phyloP scores from a whole-genome alignment of 805 yeast genomes.

The Komagataella pastoris region DNA sequence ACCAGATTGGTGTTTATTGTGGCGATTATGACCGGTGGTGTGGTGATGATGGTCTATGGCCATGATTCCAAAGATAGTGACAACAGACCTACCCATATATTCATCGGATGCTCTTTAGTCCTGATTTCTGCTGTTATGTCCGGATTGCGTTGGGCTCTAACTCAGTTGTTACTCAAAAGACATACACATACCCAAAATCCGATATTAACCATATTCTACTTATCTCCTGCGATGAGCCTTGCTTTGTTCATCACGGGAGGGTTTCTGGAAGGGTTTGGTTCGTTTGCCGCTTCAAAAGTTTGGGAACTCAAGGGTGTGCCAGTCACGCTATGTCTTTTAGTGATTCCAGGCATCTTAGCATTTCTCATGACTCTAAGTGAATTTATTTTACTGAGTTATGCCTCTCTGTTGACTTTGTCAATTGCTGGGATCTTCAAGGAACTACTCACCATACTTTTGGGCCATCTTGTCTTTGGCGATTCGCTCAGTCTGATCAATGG shows the following conservation, averaged over 20 bases:
- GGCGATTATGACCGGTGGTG: constrained; percentile 69
- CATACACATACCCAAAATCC: constrained; percentile 58
- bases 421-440: constrained; percentile 93
- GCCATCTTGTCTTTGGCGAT: constrained; percentile 68
- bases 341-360: constrained; percentile 78
- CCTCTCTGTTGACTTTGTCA: constrained; percentile 76
- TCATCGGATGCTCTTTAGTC: constrained; percentile 61
- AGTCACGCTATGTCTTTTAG: constrained; percentile 41
- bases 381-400: constrained; percentile 66
- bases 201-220: constrained; percentile 66
- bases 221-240: constrained; percentile 75
- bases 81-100: constrained; percentile 10
- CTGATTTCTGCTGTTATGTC: constrained; percentile 68
- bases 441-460: constrained; percentile 60
- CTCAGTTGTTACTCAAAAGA: constrained; percentile 64
- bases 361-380: constrained; percentile 85
- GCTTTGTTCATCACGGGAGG: constrained; percentile 50
- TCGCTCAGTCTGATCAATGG: constrained; percentile 50
- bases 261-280: constrained; percentile 51
- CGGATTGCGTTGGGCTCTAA: constrained; percentile 91
- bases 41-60: constrained; percentile 71
- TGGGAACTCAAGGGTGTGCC: constrained; percentile 53
- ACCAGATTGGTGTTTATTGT: constrained; percentile 61
- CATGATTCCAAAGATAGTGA: constrained; percentile 16
- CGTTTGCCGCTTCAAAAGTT: constrained; percentile 38